A percentile compares a stretch with the other conserved stretches of the same genome.
Evolutionary conservation across 805 yeast genomes (phyloP).

Genomic region (Lipomyces mesembrius): DNA sequence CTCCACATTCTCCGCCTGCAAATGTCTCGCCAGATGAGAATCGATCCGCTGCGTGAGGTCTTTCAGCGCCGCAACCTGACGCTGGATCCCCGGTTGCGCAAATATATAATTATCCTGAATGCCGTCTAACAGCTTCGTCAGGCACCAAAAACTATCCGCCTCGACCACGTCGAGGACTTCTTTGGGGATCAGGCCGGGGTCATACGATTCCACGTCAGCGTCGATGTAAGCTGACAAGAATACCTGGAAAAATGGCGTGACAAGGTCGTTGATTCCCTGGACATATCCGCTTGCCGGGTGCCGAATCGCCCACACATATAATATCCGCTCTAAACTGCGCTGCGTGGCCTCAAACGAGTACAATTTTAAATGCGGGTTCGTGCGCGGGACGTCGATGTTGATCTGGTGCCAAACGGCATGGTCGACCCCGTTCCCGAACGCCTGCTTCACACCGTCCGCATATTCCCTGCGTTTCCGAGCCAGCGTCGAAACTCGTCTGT

Average conservation of each 20-base stretch:
- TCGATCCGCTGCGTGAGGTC: conserved; percentile 83
- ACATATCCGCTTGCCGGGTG: conserved; percentile 99
- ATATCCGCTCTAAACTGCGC: conserved; percentile 73
- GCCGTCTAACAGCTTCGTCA: conserved; percentile 86
- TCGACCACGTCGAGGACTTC: conserved; percentile 73
- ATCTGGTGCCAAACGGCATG: conserved; percentile 93
- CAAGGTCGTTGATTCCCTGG: conserved; percentile 94
- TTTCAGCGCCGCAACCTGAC: conserved; percentile 83
- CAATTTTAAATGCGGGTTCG: conserved; percentile 80
- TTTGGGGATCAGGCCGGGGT: conserved; percentile 64
- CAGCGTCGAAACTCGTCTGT: conserved; percentile 70
- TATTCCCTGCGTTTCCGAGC: conserved; percentile 86
- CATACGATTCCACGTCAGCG: conserved; percentile 57
- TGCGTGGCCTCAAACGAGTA: conserved; percentile 76
- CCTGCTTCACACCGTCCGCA: conserved; percentile 69
- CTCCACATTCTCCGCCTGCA: conserved; percentile 82
- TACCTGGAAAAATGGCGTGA: conserved; percentile 89
- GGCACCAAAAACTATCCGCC: conserved; percentile 97
- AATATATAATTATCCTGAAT: conserved; percentile 97
- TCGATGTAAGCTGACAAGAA: conserved; percentile 70
- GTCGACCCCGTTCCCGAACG: conserved; percentile 63
- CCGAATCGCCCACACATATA: conserved; percentile 92
- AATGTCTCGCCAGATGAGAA: conserved; percentile 68
- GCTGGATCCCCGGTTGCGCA: conserved; percentile 95
- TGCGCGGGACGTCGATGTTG: conserved; percentile 90